A percentile compares a stretch with the other conserved stretches of the same genome.
Evolutionary conservation across 2,329 filamentous ascomycete species (phyloP).

Genomic region (Tolypocladium inflatum): DNA sequence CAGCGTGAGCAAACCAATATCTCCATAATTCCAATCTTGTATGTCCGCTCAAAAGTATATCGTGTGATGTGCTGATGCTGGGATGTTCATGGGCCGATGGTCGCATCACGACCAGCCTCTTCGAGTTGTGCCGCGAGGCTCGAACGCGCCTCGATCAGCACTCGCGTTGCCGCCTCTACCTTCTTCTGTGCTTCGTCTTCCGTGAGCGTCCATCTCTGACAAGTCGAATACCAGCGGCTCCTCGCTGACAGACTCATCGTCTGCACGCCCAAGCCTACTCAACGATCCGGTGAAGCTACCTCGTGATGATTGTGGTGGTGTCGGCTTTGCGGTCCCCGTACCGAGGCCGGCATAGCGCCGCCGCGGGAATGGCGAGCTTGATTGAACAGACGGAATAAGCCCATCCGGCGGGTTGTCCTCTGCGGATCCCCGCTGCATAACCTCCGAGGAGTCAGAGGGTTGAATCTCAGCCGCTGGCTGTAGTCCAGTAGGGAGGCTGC

Average conservation of each 20-base stretch:
- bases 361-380: slow-evolving; percentile 36
- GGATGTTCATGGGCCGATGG: not conserved
- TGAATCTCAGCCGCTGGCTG: slow-evolving; percentile 34
- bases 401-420: slow-evolving; percentile 38
- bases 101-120: slow-evolving; percentile 24
- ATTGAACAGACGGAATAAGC: slow-evolving; percentile 26
- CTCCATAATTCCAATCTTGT: not conserved
- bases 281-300: slow-evolving; percentile 35
- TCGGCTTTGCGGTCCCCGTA: slow-evolving; percentile 22
- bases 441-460: slow-evolving; percentile 26
- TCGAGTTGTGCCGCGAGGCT: slow-evolving; percentile 24
- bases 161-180: slow-evolving; percentile 29
- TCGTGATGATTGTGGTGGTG: slow-evolving; percentile 33
- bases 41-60: not conserved
- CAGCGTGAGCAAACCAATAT: not conserved
- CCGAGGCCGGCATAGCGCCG: slow-evolving; percentile 36
- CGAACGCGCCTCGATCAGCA: slow-evolving; percentile 28
- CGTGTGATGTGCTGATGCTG: not conserved
- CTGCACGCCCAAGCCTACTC: slow-evolving; percentile 27
- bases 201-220: slow-evolving; percentile 56
- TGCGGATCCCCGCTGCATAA: slow-evolving; percentile 30
- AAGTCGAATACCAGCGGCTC: slow-evolving; percentile 65
- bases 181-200: slow-evolving; percentile 51
- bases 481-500: slow-evolving; percentile 16
- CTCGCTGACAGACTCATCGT: slow-evolving; percentile 48